phyloP scores from a whole-genome alignment of 2,329 filamentous ascomycete species.

The Pseudogymnoascus sp. region DNA sequence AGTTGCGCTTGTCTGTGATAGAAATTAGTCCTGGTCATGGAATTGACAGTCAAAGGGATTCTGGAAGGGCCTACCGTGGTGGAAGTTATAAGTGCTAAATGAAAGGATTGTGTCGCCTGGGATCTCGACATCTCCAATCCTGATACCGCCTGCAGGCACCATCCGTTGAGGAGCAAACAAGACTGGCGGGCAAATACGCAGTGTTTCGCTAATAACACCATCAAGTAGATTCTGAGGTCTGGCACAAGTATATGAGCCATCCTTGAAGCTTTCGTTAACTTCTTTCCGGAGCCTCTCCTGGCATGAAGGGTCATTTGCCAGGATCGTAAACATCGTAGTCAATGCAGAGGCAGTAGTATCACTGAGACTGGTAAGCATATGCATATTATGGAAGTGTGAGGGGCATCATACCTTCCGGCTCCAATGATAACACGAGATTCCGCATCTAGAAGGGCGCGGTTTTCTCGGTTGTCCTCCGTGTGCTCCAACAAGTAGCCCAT shows the following conservation, averaged over 20 bases:
- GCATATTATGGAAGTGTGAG: background rate
- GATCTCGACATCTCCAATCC: slow-evolving; percentile 13
- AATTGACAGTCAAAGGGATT: background rate
- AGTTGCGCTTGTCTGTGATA: slow-evolving; percentile 14
- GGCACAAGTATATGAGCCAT: slow-evolving; percentile 12
- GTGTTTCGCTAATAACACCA: slow-evolving; percentile 18
- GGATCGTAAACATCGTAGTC: background rate
- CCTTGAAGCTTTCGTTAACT: slow-evolving; percentile 1
- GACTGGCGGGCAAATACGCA: slow-evolving; percentile 17
- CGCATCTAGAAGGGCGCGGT: slow-evolving; percentile 9
- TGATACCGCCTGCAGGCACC: slow-evolving; percentile 30
- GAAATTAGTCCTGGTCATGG: background rate
- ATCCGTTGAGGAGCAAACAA: slow-evolving; percentile 25
- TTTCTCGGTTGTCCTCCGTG: background rate
- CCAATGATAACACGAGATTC: slow-evolving; percentile 18
- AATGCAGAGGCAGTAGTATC: slow-evolving; percentile 11
- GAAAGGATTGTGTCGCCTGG: slow-evolving; percentile 14
- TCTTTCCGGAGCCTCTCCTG: slow-evolving; percentile 9
- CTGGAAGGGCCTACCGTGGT: slow-evolving; percentile 13
- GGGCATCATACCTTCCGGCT: slow-evolving; percentile 17
- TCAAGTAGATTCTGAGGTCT: slow-evolving; percentile 16
- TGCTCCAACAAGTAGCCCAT: slow-evolving; percentile 15
- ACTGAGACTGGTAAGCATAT: background rate
- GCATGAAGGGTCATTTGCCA: background rate
- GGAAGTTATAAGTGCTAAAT: slow-evolving; percentile 13